Percentiles rank a stretch among this genome's conserved stretches.
phyloP scores from a whole-genome alignment of 2,329 filamentous ascomycete genomes.

The Cercospora sesami region DNA sequence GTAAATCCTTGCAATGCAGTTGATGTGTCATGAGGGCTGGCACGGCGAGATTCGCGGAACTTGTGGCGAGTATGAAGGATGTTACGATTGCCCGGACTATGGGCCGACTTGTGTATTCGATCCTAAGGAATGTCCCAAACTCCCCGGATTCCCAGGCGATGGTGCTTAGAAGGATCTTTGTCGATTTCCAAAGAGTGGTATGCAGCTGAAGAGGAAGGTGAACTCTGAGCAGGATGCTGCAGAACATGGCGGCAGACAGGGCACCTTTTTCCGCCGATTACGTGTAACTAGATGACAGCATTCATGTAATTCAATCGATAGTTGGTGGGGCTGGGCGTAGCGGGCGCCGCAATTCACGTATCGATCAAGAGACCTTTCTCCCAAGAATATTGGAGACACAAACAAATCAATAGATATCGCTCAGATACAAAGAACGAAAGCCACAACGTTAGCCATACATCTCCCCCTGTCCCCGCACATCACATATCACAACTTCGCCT shows the following conservation, averaged over 20 bases:
- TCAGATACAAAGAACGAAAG: neutral
- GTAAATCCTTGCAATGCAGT: neutral
- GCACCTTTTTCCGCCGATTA: no score
- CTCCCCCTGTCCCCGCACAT: neutral
- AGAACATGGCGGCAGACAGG: no score
- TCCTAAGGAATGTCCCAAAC: neutral
- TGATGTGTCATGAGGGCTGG: neutral
- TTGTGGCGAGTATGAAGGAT: neutral
- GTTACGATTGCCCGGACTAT: neutral
- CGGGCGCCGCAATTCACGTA: no score
- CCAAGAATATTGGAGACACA: neutral
- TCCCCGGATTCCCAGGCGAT: neutral
- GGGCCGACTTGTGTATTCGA: neutral
- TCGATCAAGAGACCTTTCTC: no score
- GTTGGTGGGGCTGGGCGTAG: no score
- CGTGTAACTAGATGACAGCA: no score
- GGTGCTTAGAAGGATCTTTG: neutral
- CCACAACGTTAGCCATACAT: neutral
- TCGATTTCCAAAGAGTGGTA: neutral
- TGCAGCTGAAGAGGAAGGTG: no score
- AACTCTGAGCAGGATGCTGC: no score
- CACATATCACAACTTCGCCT: conserved; percentile 36
- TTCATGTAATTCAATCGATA: no score
- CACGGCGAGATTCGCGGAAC: neutral
- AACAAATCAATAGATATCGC: neutral